Percentiles rank a stretch among this genome's conserved stretches.
These are phyloP conservation scores for Raphanus sativus DNA, from an alignment of 345 rosid genomes.

Conservation along the genomic window DNA sequence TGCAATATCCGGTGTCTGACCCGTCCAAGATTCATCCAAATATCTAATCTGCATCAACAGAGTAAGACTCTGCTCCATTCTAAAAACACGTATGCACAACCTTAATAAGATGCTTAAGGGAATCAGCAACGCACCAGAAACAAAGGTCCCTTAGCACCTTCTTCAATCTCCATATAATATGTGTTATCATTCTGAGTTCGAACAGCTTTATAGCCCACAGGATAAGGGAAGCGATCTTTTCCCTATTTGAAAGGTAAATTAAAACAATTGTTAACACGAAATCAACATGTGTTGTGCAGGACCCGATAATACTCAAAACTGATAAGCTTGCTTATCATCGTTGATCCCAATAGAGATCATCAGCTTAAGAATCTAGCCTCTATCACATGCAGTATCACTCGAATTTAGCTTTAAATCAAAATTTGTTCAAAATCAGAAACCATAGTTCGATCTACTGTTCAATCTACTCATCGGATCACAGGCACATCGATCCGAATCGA, in stretches of 20 bases:
- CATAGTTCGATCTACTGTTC: background rate
- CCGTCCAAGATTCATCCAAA: conserved; percentile 62
- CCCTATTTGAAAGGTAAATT: no score
- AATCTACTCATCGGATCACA: background rate
- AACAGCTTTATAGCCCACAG: conserved; percentile 74
- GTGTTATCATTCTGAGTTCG: conserved; percentile 59
- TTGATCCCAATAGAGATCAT: background rate
- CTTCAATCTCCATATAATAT: conserved; percentile 65
- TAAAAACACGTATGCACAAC: background rate
- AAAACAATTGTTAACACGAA: background rate
- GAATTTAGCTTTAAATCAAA: background rate
- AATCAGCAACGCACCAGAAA: conserved; percentile 53
- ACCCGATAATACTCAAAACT: background rate
- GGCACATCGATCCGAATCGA: background rate
- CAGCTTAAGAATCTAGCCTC: conserved; percentile 4
- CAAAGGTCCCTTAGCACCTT: conserved; percentile 81
- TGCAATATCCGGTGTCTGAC: conserved; percentile 76
- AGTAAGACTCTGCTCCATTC: conserved; percentile 10
- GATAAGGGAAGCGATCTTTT: conserved; percentile 91
- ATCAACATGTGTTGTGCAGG: background rate
- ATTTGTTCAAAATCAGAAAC: conserved; percentile 11
- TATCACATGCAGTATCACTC: background rate
- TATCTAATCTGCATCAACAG: conserved; percentile 57
- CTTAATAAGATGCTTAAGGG: background rate
- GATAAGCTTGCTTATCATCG: background rate